Percentiles rank a stretch among this genome's conserved stretches.
phyloP scores from a whole-genome alignment of 2,329 filamentous ascomycete genomes.

The Aspergillus thermomutatus region DNA sequence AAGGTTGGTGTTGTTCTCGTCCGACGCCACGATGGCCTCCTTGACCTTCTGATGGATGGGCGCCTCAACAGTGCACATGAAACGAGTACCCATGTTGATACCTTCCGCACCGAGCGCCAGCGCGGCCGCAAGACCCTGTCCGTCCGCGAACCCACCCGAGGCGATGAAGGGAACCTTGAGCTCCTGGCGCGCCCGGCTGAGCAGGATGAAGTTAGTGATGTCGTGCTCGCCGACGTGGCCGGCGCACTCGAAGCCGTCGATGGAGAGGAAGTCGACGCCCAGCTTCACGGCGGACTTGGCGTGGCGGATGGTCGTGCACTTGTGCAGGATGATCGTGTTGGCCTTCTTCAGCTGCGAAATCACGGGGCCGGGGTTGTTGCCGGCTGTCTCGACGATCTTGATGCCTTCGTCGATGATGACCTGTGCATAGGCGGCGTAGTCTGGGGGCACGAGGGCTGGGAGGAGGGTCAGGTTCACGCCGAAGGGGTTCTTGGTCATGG shows the following conservation, averaged over 20 bases:
- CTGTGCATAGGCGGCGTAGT: conserved; percentile 89
- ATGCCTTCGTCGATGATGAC: conserved; percentile 92
- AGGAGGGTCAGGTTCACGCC: conserved; percentile 94
- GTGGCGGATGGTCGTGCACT: conserved; percentile 95
- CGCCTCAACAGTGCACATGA: conserved; percentile 93
- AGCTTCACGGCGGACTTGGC: conserved; percentile 88
- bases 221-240: conserved; percentile 58
- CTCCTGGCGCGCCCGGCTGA: conserved; percentile 78
- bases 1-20: conserved; percentile 88
- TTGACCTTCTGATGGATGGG: conserved; percentile 94
- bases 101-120: conserved; percentile 86
- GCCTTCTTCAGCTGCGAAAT: conserved; percentile 84
- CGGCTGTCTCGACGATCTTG: conserved; percentile 86
- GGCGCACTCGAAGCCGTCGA: conserved; percentile 97
- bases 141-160: conserved; percentile 92
- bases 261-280: conserved; percentile 92
- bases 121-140: conserved; percentile 86
- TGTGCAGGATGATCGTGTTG: conserved; percentile 80
- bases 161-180: conserved; percentile 90
- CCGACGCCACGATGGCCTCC: conserved; percentile 79
- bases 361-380: conserved; percentile 84
- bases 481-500: conserved; percentile 64
- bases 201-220: conserved; percentile 59
- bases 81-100: conserved; percentile 97
- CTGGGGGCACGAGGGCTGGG: conserved; percentile 80